These are phyloP conservation scores for Mycena sp. DNA, from an alignment of 1,284 basidiomycete genomes.

Conservation along the genomic window DNA sequence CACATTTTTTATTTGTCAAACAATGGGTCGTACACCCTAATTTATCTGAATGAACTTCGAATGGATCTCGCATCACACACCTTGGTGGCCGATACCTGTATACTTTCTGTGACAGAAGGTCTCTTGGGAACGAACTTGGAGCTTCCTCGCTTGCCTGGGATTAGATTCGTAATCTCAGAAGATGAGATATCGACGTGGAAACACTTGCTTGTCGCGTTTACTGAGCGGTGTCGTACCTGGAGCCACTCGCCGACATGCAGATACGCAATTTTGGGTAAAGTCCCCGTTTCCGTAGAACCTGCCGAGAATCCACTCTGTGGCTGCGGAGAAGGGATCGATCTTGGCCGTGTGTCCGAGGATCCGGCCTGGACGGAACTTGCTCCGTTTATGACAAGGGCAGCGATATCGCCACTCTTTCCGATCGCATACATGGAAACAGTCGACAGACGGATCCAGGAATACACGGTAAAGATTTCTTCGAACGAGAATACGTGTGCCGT, in stretches of 20 bases:
- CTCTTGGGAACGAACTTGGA: constrained; percentile 3
- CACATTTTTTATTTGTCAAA: constrained; percentile 44
- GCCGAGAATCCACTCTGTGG: constrained; percentile 53
- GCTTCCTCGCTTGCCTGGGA: background rate
- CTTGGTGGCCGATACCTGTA: constrained; percentile 53
- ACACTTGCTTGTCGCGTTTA: constrained; percentile 53
- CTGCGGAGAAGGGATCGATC: constrained; percentile 53
- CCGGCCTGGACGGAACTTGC: constrained; percentile 35
- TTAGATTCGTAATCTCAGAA: constrained; percentile 38
- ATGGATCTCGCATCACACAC: constrained; percentile 56
- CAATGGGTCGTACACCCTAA: constrained; percentile 41
- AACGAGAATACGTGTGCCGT: background rate
- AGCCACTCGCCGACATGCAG: constrained; percentile 51
- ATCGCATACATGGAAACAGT: constrained; percentile 54
- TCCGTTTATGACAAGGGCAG: constrained; percentile 54
- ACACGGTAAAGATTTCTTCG: background rate
- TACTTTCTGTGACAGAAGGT: constrained; percentile 47
- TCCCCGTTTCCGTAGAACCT: constrained; percentile 45
- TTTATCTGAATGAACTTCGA: constrained; percentile 49
- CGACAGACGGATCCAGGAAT: constrained; percentile 20
- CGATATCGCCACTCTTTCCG: constrained; percentile 58
- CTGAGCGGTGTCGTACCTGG: constrained; percentile 65
- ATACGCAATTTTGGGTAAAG: constrained; percentile 43
- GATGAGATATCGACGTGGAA: constrained; percentile 50
- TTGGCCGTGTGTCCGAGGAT: constrained; percentile 41